Percentiles rank a stretch among this genome's conserved stretches.
phyloP scores from a whole-genome alignment of 495 filamentous ascomycete genomes.

The Glarea lozoyensis region DNA sequence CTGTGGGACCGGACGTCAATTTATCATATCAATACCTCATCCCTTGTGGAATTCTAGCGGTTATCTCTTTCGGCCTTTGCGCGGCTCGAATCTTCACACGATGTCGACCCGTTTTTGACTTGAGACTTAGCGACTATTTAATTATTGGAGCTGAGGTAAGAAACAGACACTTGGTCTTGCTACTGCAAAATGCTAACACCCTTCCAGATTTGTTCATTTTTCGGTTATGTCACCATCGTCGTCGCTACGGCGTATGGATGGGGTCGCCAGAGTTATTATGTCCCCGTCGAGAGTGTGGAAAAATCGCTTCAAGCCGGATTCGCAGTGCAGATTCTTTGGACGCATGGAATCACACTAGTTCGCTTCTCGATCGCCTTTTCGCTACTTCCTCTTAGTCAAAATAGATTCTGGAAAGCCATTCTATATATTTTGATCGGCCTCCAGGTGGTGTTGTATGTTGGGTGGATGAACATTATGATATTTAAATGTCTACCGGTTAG shows the following conservation, averaged over 20 bases:
- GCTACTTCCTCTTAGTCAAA: background rate
- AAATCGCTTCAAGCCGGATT: background rate
- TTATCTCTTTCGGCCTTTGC: background rate
- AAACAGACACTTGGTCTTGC: background rate
- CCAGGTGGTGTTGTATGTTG: background rate
- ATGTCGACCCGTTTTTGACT: background rate
- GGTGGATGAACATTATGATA: background rate
- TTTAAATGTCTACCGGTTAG: background rate
- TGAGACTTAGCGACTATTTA: background rate
- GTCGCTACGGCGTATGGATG: background rate
- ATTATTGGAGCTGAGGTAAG: background rate
- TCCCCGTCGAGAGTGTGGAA: background rate
- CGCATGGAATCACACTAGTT: background rate
- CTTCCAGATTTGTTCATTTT: background rate
- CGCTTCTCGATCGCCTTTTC: background rate
- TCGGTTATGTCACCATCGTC: background rate
- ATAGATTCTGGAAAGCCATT: background rate
- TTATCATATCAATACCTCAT: background rate
- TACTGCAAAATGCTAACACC: no score
- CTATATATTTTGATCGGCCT: background rate
- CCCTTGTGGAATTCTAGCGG: background rate
- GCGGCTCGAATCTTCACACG: background rate
- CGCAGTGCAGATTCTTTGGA: background rate
- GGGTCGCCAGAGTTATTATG: background rate
- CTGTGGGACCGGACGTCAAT: background rate